phyloP scores from a whole-genome alignment of 176 grass and related monocot genomes.

The Musa troglodytarum region DNA sequence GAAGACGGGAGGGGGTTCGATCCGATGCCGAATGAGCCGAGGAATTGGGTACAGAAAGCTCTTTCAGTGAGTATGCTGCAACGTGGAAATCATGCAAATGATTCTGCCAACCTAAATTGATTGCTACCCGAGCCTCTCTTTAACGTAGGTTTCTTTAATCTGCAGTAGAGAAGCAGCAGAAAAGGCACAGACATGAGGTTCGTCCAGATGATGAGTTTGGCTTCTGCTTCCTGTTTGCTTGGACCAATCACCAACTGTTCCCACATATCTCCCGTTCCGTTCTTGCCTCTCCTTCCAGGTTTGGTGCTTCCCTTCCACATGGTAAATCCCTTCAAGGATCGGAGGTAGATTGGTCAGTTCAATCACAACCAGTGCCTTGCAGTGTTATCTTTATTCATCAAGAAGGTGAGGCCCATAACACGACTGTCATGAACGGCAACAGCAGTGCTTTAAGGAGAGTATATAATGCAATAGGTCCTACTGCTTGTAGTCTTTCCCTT shows the following conservation, averaged over 20 bases:
- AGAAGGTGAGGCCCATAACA: not conserved
- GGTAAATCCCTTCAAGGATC: not conserved
- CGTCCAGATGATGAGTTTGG: not conserved
- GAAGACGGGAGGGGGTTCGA: no score
- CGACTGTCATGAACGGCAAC: not conserved
- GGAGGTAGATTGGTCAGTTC: not conserved
- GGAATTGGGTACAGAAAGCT: no score
- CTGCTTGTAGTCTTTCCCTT: constrained; percentile 24
- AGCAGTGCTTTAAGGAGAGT: not conserved
- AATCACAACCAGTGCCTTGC: not conserved
- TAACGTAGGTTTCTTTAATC: no score
- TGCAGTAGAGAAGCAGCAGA: not conserved
- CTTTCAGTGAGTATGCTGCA: no score
- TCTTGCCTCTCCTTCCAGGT: not conserved
- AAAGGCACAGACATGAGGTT: not conserved
- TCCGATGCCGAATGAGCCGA: no score
- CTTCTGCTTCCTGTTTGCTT: not conserved
- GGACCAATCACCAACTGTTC: not conserved
- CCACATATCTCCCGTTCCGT: not conserved
- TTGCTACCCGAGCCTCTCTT: no score
- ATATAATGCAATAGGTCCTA: constrained; percentile 14
- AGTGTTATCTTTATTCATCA: not conserved
- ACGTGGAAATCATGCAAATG: no score
- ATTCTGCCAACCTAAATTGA: no score
- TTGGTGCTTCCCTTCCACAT: not conserved